A percentile compares a stretch with the other conserved stretches of the same genome.
phyloP scores from a whole-genome alignment of 768 basidiomycete species.

The Suillus brevipes region DNA sequence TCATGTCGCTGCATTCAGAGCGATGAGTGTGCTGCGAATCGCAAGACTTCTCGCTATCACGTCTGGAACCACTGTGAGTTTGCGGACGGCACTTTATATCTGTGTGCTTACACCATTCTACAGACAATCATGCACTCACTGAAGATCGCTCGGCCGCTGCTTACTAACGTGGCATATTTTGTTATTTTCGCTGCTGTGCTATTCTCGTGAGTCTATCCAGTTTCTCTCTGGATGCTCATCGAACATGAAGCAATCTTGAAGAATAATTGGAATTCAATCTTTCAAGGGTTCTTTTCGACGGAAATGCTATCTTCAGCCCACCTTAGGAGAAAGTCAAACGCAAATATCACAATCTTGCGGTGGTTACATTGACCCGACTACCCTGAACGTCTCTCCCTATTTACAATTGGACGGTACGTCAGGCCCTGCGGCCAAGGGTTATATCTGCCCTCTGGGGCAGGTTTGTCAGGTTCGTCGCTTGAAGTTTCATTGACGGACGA shows the following conservation, averaged over 20 bases:
- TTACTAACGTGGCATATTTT: conserved; percentile 88
- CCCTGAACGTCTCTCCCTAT: conserved; percentile 47
- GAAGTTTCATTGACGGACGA: not conserved
- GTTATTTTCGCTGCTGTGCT: conserved; percentile 86
- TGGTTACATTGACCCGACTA: conserved; percentile 67
- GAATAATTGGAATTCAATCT: conserved; percentile 91
- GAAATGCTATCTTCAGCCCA: conserved; percentile 56
- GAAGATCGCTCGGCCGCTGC: conserved; percentile 86
- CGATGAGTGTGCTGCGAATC: conserved; percentile 81
- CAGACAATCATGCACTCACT: conserved; percentile 89
- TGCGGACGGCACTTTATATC: not conserved
- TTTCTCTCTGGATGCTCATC: not conserved
- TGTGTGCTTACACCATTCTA: conserved; percentile 9
- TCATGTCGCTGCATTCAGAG: conserved; percentile 87
- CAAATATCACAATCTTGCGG: conserved; percentile 71
- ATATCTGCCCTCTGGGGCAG: conserved; percentile 86
- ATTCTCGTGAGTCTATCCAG: conserved; percentile 64
- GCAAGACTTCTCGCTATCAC: conserved; percentile 85
- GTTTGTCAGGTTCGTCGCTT: conserved; percentile 62
- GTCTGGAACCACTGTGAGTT: conserved; percentile 82
- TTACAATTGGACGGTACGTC: conserved; percentile 39
- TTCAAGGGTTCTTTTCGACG: conserved; percentile 85
- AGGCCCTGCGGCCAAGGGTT: conserved; percentile 66
- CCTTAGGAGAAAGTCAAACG: conserved; percentile 51
- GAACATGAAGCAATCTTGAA: conserved; percentile 8